phyloP scores from a whole-genome alignment of 345 rosid genomes.

The Dimocarpus longan region DNA sequence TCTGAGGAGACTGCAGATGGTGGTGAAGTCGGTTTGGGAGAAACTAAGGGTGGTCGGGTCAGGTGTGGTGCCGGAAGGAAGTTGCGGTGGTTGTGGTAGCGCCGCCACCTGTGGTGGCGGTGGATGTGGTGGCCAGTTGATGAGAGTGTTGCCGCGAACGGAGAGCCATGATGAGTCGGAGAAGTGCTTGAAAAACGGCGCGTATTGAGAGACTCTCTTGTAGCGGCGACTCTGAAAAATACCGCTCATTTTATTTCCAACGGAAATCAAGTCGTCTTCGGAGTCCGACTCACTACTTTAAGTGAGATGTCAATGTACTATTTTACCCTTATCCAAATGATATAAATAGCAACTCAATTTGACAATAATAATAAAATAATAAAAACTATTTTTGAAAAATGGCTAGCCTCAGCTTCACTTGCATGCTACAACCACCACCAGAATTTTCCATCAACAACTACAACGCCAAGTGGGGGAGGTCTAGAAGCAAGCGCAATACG shows the following conservation, averaged over 20 bases:
- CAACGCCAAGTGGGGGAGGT: not conserved
- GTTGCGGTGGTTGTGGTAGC: slow-evolving; percentile 1
- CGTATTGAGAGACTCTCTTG: not conserved
- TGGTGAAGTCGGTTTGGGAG: slow-evolving; percentile 45
- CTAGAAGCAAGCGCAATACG: slow-evolving; percentile 21
- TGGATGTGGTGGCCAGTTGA: slow-evolving; percentile 40
- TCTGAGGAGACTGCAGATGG: slow-evolving; percentile 53
- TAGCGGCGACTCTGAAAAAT: slow-evolving; percentile 26
- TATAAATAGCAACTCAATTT: not conserved
- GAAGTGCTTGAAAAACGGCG: slow-evolving; percentile 27
- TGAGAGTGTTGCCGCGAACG: slow-evolving; percentile 35
- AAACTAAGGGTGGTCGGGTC: slow-evolving; percentile 21
- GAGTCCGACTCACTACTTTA: no score
- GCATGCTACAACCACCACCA: slow-evolving; percentile 19
- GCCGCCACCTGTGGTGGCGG: slow-evolving; percentile 22
- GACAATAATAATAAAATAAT: not conserved
- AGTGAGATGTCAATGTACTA: not conserved
- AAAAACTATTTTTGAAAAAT: slow-evolving; percentile 16
- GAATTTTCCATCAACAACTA: slow-evolving; percentile 23
- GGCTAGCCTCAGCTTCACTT: slow-evolving; percentile 48
- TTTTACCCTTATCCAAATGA: not conserved
- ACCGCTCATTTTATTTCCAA: slow-evolving; percentile 32
- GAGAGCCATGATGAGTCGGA: slow-evolving; percentile 37
- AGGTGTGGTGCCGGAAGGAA: slow-evolving; percentile 23
- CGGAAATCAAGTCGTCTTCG: not conserved